A percentile compares a stretch with the other conserved stretches of the same genome.
Conservation (phyloP, 345 rosid species). For the Eucalyptus grandis region DNA sequence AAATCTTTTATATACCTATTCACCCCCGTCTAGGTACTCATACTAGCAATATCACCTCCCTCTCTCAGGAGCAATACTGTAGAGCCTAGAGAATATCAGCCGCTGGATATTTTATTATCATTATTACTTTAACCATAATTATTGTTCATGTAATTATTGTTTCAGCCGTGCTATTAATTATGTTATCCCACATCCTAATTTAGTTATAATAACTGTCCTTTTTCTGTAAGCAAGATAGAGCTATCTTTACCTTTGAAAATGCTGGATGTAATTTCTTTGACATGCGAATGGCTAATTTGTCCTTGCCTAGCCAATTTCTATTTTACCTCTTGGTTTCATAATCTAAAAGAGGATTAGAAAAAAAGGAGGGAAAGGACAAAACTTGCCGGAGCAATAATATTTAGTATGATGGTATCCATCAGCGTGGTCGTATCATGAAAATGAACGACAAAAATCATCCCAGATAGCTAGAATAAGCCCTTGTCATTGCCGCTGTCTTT, state of each 20-base stretch:
- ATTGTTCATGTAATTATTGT: too few relatives aligned
- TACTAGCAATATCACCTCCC: too few relatives aligned
- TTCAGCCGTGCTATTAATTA: background rate
- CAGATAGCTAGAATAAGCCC: background rate
- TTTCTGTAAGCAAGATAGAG: too few relatives aligned
- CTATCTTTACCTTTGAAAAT: too few relatives aligned
- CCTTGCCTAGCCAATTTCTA: background rate
- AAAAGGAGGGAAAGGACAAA: background rate
- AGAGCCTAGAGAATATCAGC: background rate
- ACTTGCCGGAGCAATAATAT: background rate
- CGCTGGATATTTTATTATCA: background rate
- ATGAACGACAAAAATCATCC: background rate
- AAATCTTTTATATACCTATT: too few relatives aligned
- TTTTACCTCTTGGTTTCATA: background rate
- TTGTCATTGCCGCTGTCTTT: background rate
- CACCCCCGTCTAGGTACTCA: too few relatives aligned
- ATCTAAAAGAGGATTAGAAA: background rate
- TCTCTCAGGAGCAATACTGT: background rate
- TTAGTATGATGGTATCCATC: background rate
- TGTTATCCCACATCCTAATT: too few relatives aligned
- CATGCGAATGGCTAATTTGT: background rate
- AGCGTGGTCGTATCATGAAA: background rate
- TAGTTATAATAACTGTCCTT: too few relatives aligned
- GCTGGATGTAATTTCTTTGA: background rate
- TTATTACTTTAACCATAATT: background rate